phyloP scores from a whole-genome alignment of 2,329 filamentous ascomycete species.

The Dothistroma septosporum region DNA sequence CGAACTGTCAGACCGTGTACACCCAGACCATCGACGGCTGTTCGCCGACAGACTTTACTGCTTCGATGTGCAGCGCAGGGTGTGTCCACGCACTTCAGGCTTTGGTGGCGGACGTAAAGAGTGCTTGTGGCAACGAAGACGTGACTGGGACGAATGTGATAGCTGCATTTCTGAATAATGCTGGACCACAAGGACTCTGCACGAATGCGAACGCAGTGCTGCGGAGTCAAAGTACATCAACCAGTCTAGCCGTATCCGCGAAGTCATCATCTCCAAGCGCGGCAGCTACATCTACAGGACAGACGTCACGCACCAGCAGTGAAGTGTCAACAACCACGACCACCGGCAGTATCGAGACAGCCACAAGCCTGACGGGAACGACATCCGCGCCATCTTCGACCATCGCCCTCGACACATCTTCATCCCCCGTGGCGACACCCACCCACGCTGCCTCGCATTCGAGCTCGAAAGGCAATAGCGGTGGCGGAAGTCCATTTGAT shows the following conservation, averaged over 20 bases:
- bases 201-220: constrained; percentile 30
- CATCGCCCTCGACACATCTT: constrained; percentile 19
- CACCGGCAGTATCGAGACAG: constrained; percentile 13
- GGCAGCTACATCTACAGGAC: not conserved
- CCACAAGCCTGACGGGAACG: constrained; percentile 13
- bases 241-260: constrained; percentile 4
- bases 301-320: constrained; percentile 5
- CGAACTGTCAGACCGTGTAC: constrained; percentile 41
- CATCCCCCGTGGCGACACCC: constrained; percentile 16
- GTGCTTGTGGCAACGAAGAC: constrained; percentile 34
- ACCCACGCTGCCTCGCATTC: constrained; percentile 29
- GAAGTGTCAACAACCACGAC: constrained; percentile 7
- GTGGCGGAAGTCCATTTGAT: constrained; percentile 47
- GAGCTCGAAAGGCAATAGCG: constrained; percentile 34
- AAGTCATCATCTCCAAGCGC: constrained; percentile 9
- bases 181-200: constrained; percentile 40
- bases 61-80: constrained; percentile 37
- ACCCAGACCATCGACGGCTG: constrained; percentile 40
- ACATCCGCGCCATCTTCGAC: constrained; percentile 15
- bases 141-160: constrained; percentile 41
- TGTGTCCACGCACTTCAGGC: constrained; percentile 41
- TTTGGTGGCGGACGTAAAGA: constrained; percentile 34
- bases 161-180: constrained; percentile 40
- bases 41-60: constrained; percentile 39
- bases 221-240: constrained; percentile 10